phyloP scores from a whole-genome alignment of 192 early-diverging fungal genomes.

The Coemansia javaensis region DNA sequence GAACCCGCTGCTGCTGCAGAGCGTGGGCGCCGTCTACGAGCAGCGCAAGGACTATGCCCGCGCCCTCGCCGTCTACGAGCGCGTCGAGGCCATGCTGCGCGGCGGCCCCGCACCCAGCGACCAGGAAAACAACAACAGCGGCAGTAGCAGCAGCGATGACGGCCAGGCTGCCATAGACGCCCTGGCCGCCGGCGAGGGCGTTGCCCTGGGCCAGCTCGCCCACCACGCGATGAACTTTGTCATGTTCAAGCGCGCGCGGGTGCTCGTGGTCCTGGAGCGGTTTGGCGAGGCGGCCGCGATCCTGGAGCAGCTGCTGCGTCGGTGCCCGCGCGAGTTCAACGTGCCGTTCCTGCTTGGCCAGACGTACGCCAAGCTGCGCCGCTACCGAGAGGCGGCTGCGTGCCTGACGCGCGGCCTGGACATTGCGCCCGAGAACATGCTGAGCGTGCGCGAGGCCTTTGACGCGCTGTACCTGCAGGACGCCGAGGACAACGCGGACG shows the following conservation, averaged over 20 bases:
- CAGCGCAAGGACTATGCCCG: conserved; percentile 47
- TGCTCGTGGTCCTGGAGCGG: conserved; percentile 54
- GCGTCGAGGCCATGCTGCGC: conserved; percentile 53
- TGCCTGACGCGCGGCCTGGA: conserved; percentile 39
- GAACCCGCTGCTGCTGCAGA: conserved; percentile 67
- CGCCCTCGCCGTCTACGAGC: conserved; percentile 61
- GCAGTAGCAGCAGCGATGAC: too few relatives aligned
- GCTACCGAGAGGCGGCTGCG: conserved; percentile 44
- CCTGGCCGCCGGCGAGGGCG: conserved; percentile 1
- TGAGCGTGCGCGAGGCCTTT: conserved; percentile 47
- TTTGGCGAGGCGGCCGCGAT: conserved; percentile 62
- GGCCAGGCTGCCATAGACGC: not conserved
- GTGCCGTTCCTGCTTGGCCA: conserved; percentile 51
- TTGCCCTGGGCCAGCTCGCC: conserved; percentile 10
- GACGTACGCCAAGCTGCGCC: conserved; percentile 36
- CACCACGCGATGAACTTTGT: conserved; percentile 54
- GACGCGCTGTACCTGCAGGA: conserved; percentile 45
- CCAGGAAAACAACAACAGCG: too few relatives aligned
- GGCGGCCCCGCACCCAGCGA: conserved; percentile 6
- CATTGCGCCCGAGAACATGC: conserved; percentile 41
- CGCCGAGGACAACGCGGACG: conserved; percentile 1
- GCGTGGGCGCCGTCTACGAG: conserved; percentile 70
- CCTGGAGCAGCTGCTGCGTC: conserved; percentile 56
- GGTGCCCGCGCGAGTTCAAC: conserved; percentile 48
- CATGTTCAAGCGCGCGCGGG: conserved; percentile 64